These are phyloP conservation scores for Cydonia oblonga DNA, from an alignment of 331 rosid species.

Conservation along the genomic window DNA sequence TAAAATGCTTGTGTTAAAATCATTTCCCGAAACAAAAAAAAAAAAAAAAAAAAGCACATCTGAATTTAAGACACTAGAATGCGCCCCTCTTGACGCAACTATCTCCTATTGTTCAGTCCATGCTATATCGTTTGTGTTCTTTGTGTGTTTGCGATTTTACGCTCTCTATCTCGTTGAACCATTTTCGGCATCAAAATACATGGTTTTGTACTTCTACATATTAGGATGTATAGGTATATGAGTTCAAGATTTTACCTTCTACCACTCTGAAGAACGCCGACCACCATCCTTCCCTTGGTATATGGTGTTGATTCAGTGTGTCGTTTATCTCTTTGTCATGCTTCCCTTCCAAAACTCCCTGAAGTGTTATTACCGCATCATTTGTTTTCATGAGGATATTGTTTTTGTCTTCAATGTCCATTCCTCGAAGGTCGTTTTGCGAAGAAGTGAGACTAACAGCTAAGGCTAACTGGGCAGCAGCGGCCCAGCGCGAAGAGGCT, in stretches of 20 bases:
- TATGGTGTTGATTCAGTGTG: slow-evolving; percentile 33
- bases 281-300: slow-evolving; percentile 65
- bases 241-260: slow-evolving; percentile 42
- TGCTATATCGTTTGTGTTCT: too few relatives aligned
- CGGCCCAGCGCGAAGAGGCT: slow-evolving; percentile 44
- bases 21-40: too few relatives aligned
- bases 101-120: too few relatives aligned
- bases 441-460: slow-evolving; percentile 44
- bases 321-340: slow-evolving; percentile 47
- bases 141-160: too few relatives aligned
- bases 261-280: slow-evolving; percentile 56
- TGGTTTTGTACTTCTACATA: too few relatives aligned
- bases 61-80: too few relatives aligned
- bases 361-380: slow-evolving; percentile 54
- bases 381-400: slow-evolving; percentile 41
- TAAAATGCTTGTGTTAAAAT: too few relatives aligned
- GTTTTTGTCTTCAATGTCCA: slow-evolving; percentile 17
- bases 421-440: slow-evolving; percentile 39
- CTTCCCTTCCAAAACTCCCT: slow-evolving; percentile 66
- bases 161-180: too few relatives aligned
- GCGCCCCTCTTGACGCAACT: too few relatives aligned
- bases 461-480: slow-evolving; percentile 66
- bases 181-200: too few relatives aligned
- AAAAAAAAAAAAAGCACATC: too few relatives aligned
- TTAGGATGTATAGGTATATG: background rate